phyloP scores from a whole-genome alignment of 495 filamentous ascomycete species.

The Neurospora tetrasperma region DNA sequence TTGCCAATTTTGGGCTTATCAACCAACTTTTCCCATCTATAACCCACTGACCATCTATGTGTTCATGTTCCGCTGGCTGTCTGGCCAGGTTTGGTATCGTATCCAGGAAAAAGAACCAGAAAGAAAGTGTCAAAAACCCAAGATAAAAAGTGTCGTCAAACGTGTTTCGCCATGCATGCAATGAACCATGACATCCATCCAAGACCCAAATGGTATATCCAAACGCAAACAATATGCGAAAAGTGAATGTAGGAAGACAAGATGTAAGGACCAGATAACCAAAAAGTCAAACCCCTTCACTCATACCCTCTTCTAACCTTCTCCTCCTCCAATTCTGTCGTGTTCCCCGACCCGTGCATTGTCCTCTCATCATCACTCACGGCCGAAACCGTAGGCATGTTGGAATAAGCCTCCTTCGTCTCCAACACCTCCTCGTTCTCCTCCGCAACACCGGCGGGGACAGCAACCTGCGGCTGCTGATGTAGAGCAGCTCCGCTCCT shows the following conservation, averaged over 20 bases:
- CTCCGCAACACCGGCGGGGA: slow-evolving; percentile 2
- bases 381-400: not conserved
- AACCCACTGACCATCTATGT: not conserved
- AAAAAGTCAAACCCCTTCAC: not conserved
- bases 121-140: not conserved
- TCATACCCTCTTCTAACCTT: slow-evolving; percentile 3
- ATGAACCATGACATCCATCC: not conserved
- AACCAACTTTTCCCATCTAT: not conserved
- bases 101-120: not conserved
- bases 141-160: not conserved
- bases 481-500: not conserved
- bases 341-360: not conserved
- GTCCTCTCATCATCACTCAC: slow-evolving; percentile 19
- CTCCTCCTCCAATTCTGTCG: slow-evolving; percentile 4
- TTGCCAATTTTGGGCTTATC: not conserved
- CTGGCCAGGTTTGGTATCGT: not conserved
- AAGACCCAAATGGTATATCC: not conserved
- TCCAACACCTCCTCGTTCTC: not conserved
- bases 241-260: not conserved
- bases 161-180: not conserved
- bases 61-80: not conserved
- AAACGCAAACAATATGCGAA: not conserved
- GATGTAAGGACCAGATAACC: not conserved
- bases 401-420: not conserved
- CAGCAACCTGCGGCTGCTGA: slow-evolving; percentile 4